Base-by-base conservation (phyloP, 1,284 basidiomycete genomes). In the Cryptococcus wingfieldii region DNA sequence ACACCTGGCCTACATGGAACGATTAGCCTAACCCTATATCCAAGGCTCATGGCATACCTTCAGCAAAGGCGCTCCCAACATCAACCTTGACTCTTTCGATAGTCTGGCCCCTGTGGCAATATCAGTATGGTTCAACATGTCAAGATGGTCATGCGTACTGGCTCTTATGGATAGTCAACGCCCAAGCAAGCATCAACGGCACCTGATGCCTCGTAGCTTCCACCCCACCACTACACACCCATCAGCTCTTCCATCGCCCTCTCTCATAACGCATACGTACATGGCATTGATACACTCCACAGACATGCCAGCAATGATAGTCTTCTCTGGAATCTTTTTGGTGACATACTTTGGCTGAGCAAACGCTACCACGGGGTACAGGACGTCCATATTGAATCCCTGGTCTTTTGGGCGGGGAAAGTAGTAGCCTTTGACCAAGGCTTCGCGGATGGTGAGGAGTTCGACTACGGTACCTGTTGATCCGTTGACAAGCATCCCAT, bases 71-170 rank as follows among this genome's bases (percentile, higher is more conserved):
- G 62, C 83, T 84, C 4, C 82, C 83, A 25, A 91, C 77, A 69
- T 91, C 89, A 42, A 91, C 84, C 73, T 86, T 90, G 53, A 95
- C 89, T 23, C 88, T 82, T 54, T 91, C 86, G 18, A 95, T 80
- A 0, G 77, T 78, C 55, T 78, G 76, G 14, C 78, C 78, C 55
- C 59, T 60, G 25, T 12, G 8, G 1, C 10, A 13, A 9, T 23
- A 25, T 25, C 7, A 45, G 38, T 10, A 43, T 23, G 3, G 14
- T 34, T 23, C 25, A 13, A 19, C 18, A 34, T 13, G 8, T 23
- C 8, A 27, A 10, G 14, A 27, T 16, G 9, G n/a, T 28, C 42
- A 10, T n/a, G 27, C 57, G 54, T 43, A 60, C 63, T 59, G 53
- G 48, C 62, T 61, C 50, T 73, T 73, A 51, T 73, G 71, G 25